Evolutionary conservation across 163 green algal species (phyloP), one percentile per base, ranked within the genome.

Genomic region (Prototheca stagnorum): DNA sequence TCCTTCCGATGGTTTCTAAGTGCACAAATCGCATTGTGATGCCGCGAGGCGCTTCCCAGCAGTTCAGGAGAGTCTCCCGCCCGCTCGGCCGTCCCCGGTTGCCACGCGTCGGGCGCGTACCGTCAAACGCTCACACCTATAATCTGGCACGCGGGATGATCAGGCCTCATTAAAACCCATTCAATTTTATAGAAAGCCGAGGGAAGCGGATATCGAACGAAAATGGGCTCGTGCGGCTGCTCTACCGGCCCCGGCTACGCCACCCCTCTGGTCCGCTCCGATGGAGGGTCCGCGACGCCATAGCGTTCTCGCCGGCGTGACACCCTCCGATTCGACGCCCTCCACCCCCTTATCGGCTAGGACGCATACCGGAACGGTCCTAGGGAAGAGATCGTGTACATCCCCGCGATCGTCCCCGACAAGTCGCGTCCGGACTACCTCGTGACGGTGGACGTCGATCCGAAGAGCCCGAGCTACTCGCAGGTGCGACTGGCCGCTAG

Each of bases 321-420:
- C 6, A 15, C 11, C 23, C n/a, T 16, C 33, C 33, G 33, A 39
- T 39, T 42, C 9, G 14, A 7, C 31, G 9, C 28, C 7, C 46
- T 22, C 23, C 46, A 22, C 6, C 23, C 24, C 35, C 45, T n/a
- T n/a, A n/a, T n/a, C n/a, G n/a, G n/a, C n/a, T n/a, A 77, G 54
- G 73, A 82, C n/a, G 75, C 75, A 1, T 70, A 65, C 24, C 28
- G 47, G 1, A 64, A 57, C 3, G 75, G 65, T 0, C 23, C 49
- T 1, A 45, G 62, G 0, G 80, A 91, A 54, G 75, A 70, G 56
- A 49, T 91, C 0, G 49, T 91, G 0, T 91, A 90, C 34, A 26
- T 85, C 3, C 62, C 74, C 7, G 63, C 51, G n/a, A 61, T 91
- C 0, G 42, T 77, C 0, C 46, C 67, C 8, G 65, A 80, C n/a